Evolutionary conservation across 2,329 filamentous ascomycete species (phyloP).

Genomic region (Pseudogymnoascus verrucosus): DNA sequence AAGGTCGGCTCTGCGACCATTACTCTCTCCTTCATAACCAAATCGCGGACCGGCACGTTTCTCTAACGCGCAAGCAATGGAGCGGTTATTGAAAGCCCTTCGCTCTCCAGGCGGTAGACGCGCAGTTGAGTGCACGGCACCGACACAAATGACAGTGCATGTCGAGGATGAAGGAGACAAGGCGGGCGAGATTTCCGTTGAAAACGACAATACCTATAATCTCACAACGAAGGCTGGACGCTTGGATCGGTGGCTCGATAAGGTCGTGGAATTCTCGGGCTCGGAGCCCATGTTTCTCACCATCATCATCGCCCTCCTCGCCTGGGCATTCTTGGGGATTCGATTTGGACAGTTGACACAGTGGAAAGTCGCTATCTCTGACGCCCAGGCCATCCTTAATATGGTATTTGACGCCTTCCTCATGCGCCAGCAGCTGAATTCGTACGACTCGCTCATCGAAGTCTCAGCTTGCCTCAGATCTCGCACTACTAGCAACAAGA

Average conservation of each 20-base stretch:
- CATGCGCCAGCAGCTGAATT: conserved; percentile 27
- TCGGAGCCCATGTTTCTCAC: conserved; percentile 9
- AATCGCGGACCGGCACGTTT: no score
- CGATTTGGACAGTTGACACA: conserved; percentile 23
- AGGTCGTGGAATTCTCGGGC: conserved; percentile 13
- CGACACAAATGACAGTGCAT: no score
- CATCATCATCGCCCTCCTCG: conserved; percentile 17
- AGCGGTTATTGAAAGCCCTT: no score
- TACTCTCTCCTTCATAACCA: no score
- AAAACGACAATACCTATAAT: conserved; percentile 10
- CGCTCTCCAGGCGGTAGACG: neutral
- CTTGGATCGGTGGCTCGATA: conserved; percentile 14
- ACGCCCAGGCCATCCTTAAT: conserved; percentile 28
- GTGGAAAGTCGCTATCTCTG: conserved; percentile 22
- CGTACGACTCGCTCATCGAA: conserved; percentile 10
- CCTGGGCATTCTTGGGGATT: conserved; percentile 26
- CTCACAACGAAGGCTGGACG: conserved; percentile 1
- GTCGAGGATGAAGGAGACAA: no score
- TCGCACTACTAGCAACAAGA: conserved; percentile 13
- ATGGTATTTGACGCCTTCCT: conserved; percentile 29
- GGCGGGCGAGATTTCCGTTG: neutral
- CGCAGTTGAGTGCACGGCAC: conserved; percentile 9
- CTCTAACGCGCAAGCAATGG: no score
- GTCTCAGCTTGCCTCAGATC: conserved; percentile 14
- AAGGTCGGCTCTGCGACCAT: no score